Evolutionary conservation across 208 protist genomes (phyloP), one percentile per base, ranked within the genome.

Genomic region (Leishmania guyanensis): DNA sequence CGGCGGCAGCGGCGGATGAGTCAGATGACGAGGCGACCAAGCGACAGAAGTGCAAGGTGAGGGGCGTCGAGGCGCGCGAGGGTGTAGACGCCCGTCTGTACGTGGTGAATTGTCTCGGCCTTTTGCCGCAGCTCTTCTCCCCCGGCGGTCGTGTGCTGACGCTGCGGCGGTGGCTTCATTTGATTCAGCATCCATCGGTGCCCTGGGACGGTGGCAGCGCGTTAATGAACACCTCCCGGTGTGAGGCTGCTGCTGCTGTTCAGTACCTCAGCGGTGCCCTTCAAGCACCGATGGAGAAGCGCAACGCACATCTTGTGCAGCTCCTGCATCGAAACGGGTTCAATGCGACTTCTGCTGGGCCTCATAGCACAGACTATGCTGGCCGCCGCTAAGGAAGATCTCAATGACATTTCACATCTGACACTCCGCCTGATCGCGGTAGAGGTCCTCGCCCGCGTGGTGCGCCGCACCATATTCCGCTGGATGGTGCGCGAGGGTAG

Each of bases 361-460:
- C 73, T 82, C 22, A 62, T 93, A 46, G 80, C 79, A 1, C 83
- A 85, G 81, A 60, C 66, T 17, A 17, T 89, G 54, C 77, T 90
- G 60, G 60, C 76, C 3, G 82, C 75, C 51, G 65, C 81, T 8
- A 82, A 77, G 73, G 88, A 91, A 36, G 88, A 89, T 5, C 64
- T 79, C 50, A 83, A 88, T 46, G 81, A 79, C 50, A 74, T 82
- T 46, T 75, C 60, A 16, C 84, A 90, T 68, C n/a, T 58, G 51
- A 54, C 91, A 20, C 65, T 91, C 77, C 75, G 81, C 33, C 46
- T 89, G 3, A 82, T 92, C 46, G 68, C 79, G 54, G 68, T 83
- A 8, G 90, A 94, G 78, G 87, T 94, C 68, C 65, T 92, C 36
- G 88, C 86, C 29, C 88, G 90, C 46, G 81, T 88, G 22, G 80